Base-by-base conservation (phyloP, 495 filamentous ascomycete species). In the Lasiosphaeria hispida region DNA sequence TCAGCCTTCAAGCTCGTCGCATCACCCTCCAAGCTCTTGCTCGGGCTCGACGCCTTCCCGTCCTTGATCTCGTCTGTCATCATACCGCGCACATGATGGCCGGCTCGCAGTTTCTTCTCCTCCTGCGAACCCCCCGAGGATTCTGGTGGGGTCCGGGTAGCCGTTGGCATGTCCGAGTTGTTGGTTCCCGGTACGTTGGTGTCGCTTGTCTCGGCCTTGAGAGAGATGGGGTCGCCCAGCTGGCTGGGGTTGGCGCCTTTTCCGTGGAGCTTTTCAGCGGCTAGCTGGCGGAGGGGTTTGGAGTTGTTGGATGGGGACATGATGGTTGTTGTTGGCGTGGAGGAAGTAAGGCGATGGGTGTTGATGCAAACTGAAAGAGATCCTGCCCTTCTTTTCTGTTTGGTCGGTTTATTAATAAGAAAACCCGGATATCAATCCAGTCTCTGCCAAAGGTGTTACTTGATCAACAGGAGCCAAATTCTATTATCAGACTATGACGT, bases 181-280 rank as follows among this genome's bases (percentile, higher is more conserved):
- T 52, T 35, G 6, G 14, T 10, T 9, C 39, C 19, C 4, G 37
- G 50, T 11, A 39, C 19, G 30, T 56, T 55, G 17, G 55, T 48
- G 51, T 59, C 52, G 48, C 44, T 69, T 23, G 70, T 76, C 63
- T 79, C 76, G 34, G 71, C 69, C 36, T 76, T 75, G 15, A 77
- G 61, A 36, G 69, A 71, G 56, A 72, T 68, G 8, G 73, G 73
- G 55, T 77, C 76, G 47, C 72, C 73, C 7, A 76, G 61, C 55
- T 69, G 67, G 52, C 66, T 72, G 17, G 74, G 73, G 55, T 76
- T 77, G 47, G 72, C 70, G 8, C 57, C 57, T 18, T 59, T 53
- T 49, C 72, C 70, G 43, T 69, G 62, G 10, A 71, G 61, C 30
- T 76, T 75, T 44, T 73, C 69, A 40, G 63, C 69, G 13, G 69